Base-by-base conservation (phyloP, 768 basidiomycete species). In the Scleroderma bovista region DNA sequence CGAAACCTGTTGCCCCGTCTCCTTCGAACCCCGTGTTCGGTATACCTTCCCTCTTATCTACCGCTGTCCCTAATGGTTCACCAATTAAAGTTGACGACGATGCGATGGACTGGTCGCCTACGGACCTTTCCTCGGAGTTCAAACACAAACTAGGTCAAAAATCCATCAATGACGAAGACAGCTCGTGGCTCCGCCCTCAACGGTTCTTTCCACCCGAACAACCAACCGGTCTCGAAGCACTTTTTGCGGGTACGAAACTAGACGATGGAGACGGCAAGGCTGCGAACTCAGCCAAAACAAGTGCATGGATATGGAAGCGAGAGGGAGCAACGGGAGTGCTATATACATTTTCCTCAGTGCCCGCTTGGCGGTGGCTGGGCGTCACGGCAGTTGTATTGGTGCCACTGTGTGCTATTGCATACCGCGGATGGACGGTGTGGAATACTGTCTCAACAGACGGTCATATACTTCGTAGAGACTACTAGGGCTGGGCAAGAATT, bases 191-290 rank as follows among this genome's bases (percentile, higher is more conserved):
- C 44, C 78, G 80, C 5, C 86, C 83, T 3, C 87, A 88, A 56
- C 75, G 76, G 13, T 90, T 88, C 61, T 90, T 88, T 56, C 77
- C 85, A 15, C 87, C 86, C 0, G 86, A 88, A 61, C 77, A 80
- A 52, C 84, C 86, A 1, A 90, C 87, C 1, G 87, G 87, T 13
- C 72, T 90, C 8, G 87, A 90, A 64, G 72, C 74, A 33, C 66
- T 90, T 15, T 83, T 89, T 53, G 81, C 81, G 50, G 72, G 70
- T 53, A 81, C 85, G 11, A 75, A 72, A 44, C 67, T 85, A 8
- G 81, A 84, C 46, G 80, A 81, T 46, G 53, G 47, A 43, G 40
- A 53, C 10, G 10, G 22, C 3, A 56, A 15, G 13, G 22, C 51
- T 1, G 10, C 26, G 31, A 55, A 45, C 3, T 11, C 44, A 16